These are phyloP conservation scores for Anthoceros angustus DNA, from an alignment of 225 moss, liverwort and hornwort species.

Conservation along the genomic window DNA sequence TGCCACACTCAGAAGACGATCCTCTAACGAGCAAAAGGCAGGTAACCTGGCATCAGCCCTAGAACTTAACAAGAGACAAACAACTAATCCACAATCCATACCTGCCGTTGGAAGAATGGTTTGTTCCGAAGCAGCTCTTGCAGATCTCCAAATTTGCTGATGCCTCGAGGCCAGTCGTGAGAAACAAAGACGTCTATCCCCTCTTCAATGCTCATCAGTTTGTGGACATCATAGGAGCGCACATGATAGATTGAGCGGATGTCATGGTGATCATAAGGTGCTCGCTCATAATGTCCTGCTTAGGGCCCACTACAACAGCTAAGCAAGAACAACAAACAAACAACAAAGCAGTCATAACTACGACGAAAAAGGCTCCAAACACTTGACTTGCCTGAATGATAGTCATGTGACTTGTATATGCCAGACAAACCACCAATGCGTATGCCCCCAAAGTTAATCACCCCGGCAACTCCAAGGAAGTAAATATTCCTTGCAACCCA, in stretches of 20 bases:
- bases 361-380: not conserved
- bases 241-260: slow-evolving; percentile 78
- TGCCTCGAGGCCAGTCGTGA: slow-evolving; percentile 89
- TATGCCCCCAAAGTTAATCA: slow-evolving; percentile 67
- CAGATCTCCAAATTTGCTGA: slow-evolving; percentile 44
- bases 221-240: slow-evolving; percentile 76
- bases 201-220: slow-evolving; percentile 61
- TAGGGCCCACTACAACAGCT: not conserved
- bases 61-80: not conserved
- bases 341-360: not conserved
- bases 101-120: slow-evolving; percentile 47
- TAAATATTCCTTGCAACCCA: slow-evolving; percentile 79
- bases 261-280: slow-evolving; percentile 50
- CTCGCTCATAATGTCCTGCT: slow-evolving; percentile 77
- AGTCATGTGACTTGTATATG: slow-evolving; percentile 61
- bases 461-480: slow-evolving; percentile 85
- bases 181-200: slow-evolving; percentile 68
- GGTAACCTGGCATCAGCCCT: not conserved
- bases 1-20: not conserved
- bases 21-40: not conserved
- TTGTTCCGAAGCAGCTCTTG: slow-evolving; percentile 61
- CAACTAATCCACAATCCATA: slow-evolving; percentile 7
- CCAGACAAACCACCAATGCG: slow-evolving; percentile 92
- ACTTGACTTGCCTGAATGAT: slow-evolving; percentile 39
- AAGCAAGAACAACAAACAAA: not conserved